These are phyloP conservation scores for Aphanomyces invadans DNA, from an alignment of 352 stramenopile species.

Conservation along the genomic window DNA sequence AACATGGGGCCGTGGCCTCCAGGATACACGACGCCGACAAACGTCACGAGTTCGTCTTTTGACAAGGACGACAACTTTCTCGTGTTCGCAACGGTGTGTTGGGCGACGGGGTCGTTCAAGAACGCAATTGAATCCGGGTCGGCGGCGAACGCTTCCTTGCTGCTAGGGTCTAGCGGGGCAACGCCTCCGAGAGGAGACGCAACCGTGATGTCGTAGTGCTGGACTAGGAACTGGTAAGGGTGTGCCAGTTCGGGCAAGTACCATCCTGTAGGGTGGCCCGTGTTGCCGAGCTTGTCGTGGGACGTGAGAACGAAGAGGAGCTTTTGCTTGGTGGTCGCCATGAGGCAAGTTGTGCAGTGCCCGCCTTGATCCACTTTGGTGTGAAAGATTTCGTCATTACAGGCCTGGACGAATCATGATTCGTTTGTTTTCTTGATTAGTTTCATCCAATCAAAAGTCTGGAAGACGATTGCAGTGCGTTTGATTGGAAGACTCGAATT, in stretches of 20 bases:
- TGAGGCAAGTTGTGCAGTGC: too few relatives aligned
- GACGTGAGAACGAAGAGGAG: conserved; percentile 38
- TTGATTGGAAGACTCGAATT: neutral
- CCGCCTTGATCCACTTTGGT: too few relatives aligned
- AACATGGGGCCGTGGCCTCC: conserved; percentile 43
- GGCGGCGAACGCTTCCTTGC: conserved; percentile 24
- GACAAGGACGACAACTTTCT: conserved; percentile 39
- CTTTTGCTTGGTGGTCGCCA: neutral
- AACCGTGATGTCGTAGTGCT: conserved; percentile 41
- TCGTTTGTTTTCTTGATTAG: too few relatives aligned
- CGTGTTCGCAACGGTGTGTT: conserved; percentile 31
- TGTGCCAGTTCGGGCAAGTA: conserved; percentile 52
- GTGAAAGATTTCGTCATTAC: too few relatives aligned
- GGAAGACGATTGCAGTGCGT: neutral
- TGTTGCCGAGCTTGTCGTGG: conserved; percentile 28
- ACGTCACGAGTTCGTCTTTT: conserved; percentile 27
- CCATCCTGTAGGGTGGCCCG: conserved; percentile 38
- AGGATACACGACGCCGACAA: conserved; percentile 41
- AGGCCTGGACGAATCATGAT: too few relatives aligned
- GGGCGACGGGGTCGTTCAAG: neutral
- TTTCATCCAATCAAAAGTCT: too few relatives aligned
- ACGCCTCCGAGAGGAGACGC: conserved; percentile 34
- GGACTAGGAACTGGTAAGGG: conserved; percentile 50
- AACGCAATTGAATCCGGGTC: conserved; percentile 27
- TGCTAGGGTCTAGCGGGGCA: conserved; percentile 42